Conservation (phyloP, 78 protist genomes). For the Chrysochromulina tobinii region DNA sequence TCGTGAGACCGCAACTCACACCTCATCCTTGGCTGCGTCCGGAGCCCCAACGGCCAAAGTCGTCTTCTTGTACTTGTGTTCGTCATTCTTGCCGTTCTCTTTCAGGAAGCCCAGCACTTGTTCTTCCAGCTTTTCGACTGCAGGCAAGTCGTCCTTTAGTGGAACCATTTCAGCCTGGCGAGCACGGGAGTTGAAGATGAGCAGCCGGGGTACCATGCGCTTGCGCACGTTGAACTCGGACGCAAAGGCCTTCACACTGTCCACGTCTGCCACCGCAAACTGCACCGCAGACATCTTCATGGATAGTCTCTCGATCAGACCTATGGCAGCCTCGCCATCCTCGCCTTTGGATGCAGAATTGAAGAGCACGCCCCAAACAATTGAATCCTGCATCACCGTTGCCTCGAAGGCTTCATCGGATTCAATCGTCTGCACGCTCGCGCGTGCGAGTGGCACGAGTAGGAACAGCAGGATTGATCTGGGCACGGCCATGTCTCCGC, state of each 20-base stretch:
- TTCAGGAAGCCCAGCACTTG: not conserved
- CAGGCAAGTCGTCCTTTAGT: not conserved
- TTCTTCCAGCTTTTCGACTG: not conserved
- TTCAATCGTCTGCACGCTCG: not conserved
- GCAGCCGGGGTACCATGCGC: not conserved
- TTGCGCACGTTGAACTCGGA: not conserved
- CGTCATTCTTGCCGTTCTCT: not conserved
- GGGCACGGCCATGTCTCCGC: no score
- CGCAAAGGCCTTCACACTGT: not conserved
- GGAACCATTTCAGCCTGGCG: not conserved
- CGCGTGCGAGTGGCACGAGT: no score
- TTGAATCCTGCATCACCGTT: not conserved
- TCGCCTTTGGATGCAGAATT: not conserved
- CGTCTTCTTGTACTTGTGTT: not conserved
- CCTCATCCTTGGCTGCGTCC: not conserved
- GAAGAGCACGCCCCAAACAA: not conserved
- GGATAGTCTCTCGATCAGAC: no score
- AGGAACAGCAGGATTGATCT: no score
- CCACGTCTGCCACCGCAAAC: not conserved
- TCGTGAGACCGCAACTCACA: not conserved
- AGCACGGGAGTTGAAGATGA: not conserved
- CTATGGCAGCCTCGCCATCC: not conserved
- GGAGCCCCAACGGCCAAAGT: not conserved
- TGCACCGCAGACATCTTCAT: no score
- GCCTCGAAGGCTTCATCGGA: not conserved